These are phyloP conservation scores for Ottelia alismoides DNA, from an alignment of 106 monocot species.

Conservation along the genomic window DNA sequence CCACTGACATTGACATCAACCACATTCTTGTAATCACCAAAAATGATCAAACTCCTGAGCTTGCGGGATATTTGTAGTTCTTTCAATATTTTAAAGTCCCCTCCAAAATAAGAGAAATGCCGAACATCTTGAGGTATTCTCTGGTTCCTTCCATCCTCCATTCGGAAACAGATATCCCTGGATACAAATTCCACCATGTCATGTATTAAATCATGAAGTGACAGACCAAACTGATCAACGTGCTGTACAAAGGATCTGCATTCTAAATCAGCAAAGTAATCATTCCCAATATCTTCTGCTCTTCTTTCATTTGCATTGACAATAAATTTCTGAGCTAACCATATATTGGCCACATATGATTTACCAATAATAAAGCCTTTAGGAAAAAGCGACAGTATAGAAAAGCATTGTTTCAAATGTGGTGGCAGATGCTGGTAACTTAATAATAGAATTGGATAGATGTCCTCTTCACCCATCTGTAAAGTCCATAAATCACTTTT, in stretches of 20 bases:
- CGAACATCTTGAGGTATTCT: slow-evolving; percentile 3
- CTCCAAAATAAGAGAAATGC: slow-evolving; percentile 6
- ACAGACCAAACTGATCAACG: not conserved
- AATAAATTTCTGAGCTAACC: slow-evolving; percentile 19
- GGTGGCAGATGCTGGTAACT: slow-evolving; percentile 7
- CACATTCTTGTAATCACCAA: not conserved
- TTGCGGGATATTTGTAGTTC: not conserved
- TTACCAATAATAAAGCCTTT: slow-evolving; percentile 1
- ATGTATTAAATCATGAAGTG: slow-evolving; percentile 18
- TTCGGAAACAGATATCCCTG: not conserved
- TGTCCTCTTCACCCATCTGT: not conserved
- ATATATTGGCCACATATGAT: not conserved
- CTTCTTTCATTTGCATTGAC: not conserved
- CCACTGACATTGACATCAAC: not conserved
- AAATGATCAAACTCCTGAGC: slow-evolving; percentile 4
- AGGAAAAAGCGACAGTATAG: slow-evolving; percentile 6
- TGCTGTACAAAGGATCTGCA: slow-evolving; percentile 17
- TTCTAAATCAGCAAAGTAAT: slow-evolving; percentile 19
- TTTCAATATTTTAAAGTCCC: not conserved
- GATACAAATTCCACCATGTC: slow-evolving; percentile 15
- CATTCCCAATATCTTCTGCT: slow-evolving; percentile 1
- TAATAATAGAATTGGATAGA: not conserved
- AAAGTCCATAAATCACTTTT: not conserved
- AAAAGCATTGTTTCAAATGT: slow-evolving; percentile 6
- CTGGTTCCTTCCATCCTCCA: not conserved